Conservation (phyloP, 2,329 filamentous ascomycete genomes). For the Lecanicillium sp. region DNA sequence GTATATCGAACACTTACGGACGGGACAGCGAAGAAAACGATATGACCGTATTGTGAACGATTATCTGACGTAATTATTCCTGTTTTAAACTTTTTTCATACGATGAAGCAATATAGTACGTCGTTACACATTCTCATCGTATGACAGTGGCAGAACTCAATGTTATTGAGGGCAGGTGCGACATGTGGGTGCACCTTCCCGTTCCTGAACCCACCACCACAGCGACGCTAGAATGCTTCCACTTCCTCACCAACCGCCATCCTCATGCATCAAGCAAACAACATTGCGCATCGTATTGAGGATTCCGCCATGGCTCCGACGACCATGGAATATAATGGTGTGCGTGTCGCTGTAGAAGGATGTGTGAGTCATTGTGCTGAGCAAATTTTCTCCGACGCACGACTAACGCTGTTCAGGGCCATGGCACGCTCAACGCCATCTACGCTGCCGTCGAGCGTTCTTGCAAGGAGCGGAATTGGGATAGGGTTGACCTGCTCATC, state of each 20-base stretch:
- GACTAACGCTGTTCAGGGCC: slow-evolving; percentile 54
- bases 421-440: slow-evolving; percentile 86
- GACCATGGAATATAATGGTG: slow-evolving; percentile 36
- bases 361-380: slow-evolving; percentile 54
- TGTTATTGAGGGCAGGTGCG: too few species aligned
- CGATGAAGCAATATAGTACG: too few species aligned
- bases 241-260: neutral
- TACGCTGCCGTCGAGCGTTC: slow-evolving; percentile 71
- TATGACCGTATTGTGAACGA: too few species aligned
- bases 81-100: too few species aligned
- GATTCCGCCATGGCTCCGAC: slow-evolving; percentile 27
- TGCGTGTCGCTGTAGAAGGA: slow-evolving; percentile 80
- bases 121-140: too few species aligned
- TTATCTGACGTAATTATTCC: too few species aligned
- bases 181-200: too few species aligned
- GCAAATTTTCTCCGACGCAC: neutral
- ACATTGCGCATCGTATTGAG: neutral
- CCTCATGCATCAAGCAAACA: slow-evolving; percentile 4
- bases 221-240: neutral
- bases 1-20: too few species aligned
- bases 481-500: slow-evolving; percentile 79
- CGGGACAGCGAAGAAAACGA: too few species aligned
- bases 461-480: slow-evolving; percentile 67
- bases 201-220: slow-evolving; percentile 3
- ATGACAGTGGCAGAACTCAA: too few species aligned